phyloP scores from a whole-genome alignment of 345 rosid genomes.

The Hevea brasiliensis region DNA sequence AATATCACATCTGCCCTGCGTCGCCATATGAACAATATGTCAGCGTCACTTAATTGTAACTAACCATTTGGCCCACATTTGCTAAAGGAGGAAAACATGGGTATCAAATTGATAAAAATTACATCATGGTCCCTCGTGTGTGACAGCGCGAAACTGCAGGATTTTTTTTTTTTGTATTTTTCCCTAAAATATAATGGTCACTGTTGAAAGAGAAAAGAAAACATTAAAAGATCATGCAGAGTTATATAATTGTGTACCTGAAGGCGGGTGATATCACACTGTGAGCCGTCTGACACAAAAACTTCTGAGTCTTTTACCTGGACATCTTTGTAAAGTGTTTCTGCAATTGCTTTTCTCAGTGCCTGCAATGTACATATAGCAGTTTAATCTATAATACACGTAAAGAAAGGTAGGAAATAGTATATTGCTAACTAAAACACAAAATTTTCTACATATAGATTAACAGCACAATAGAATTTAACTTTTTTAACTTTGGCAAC shows the following conservation, averaged over 20 bases:
- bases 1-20: too few species aligned
- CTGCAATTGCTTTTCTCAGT: slow-evolving; percentile 53
- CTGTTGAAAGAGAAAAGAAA: background rate
- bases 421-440: background rate
- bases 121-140: too few species aligned
- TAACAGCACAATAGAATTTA: background rate
- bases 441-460: background rate
- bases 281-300: slow-evolving; percentile 69
- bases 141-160: too few species aligned
- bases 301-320: slow-evolving; percentile 48
- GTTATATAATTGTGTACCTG: slow-evolving; percentile 36
- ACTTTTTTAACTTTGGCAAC: too few species aligned
- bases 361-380: slow-evolving; percentile 22
- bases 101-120: too few species aligned
- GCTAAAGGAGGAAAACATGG: too few species aligned
- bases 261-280: slow-evolving; percentile 62
- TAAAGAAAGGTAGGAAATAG: background rate
- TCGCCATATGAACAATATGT: too few species aligned
- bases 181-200: background rate
- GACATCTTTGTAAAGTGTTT: slow-evolving; percentile 47
- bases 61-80: too few species aligned
- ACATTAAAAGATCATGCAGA: too few species aligned
- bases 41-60: too few species aligned
- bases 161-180: too few species aligned
- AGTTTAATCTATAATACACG: background rate